Evolutionary conservation across 768 basidiomycete species (phyloP), one percentile per base, ranked within the genome.

Genomic region (Mycena albidolilacea): DNA sequence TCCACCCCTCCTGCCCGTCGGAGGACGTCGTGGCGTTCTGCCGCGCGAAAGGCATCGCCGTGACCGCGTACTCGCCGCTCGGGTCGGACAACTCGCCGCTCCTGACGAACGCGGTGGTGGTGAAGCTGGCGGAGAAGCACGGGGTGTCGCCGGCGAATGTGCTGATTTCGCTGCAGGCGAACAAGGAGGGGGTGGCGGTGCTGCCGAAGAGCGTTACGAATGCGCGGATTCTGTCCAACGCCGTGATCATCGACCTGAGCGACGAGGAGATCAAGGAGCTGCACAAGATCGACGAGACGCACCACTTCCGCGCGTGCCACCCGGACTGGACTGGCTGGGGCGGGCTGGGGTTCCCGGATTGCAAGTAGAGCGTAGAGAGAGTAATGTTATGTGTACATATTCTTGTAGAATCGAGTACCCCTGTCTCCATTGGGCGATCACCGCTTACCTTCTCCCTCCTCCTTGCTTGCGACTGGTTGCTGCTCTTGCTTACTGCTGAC

Each of bases 31-130:
- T 92, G 59, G 85, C 87, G 69, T 90, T 86, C 78, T 92, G 92
- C 85, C 80, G 83, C 54, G 77, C 80, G 60, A 90, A 91, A 77
- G 92, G 91, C 50, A 95, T 96, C 77, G 83, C 87, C 12, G 78
- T 94, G 69, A 92, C 93, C 21, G 92, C 93, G 8, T 96, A 95
- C 84, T 95, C 92, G 1, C 93, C 94, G 11, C 88, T 96, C 2
- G 95, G 92, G 66, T 93, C 91, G 17, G 87, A 91, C 75, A 85
- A 88, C 77, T 90, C 92, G 0, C 94, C 92, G 17, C 86, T 95
- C 23, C 84, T 92, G 74, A 81, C 82, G 59, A 90, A 95, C 79
- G 84, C 85, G 15, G 82, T 89, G 39, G 90, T 95, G 61, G 81
- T 81, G 69, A 86, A 86, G 81, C 85, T 96, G 54, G 93, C 94